These are phyloP conservation scores for Xylariaceae sp. DNA, from an alignment of 2,329 filamentous ascomycete species.

Conservation along the genomic window DNA sequence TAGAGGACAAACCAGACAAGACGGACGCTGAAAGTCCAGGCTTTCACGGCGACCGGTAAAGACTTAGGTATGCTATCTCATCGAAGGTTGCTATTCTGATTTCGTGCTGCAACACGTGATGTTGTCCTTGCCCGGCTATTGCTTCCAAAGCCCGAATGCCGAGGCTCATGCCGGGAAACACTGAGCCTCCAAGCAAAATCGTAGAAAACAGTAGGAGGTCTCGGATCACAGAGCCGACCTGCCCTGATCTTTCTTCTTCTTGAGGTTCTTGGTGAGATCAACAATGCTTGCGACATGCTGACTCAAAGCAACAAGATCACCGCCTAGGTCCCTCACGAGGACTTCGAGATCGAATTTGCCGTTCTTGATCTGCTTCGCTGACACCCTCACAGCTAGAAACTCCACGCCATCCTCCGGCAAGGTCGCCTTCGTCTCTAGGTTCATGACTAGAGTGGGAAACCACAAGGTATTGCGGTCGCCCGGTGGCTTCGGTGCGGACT, in stretches of 20 bases:
- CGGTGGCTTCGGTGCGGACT: constrained; percentile 1
- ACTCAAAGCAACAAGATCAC: constrained; percentile 60
- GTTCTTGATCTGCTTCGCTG: constrained; percentile 59
- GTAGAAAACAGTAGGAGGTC: no score
- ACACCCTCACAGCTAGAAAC: constrained; percentile 62
- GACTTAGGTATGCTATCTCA: no score
- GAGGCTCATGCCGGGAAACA: no score
- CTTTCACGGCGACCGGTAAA: no score
- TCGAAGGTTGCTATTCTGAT: no score
- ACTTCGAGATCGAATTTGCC: constrained; percentile 71
- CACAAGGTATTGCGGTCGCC: constrained; percentile 38
- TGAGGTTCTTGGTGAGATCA: constrained; percentile 52
- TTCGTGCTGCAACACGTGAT: no score
- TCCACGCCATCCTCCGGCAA: constrained; percentile 61
- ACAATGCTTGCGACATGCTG: constrained; percentile 61
- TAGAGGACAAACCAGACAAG: constrained; percentile 3
- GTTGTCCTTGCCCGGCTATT: no score
- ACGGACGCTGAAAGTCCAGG: no score
- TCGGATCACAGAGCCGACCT: no score
- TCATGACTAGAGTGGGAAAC: constrained; percentile 71
- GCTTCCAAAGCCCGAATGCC: no score
- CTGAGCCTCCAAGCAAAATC: no score
- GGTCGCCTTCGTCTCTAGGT: constrained; percentile 68
- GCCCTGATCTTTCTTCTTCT: no score
- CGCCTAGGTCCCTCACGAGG: constrained; percentile 53